Evolutionary conservation across 192 early-diverging fungal species (phyloP).

Genomic region (Thamnidium elegans): DNA sequence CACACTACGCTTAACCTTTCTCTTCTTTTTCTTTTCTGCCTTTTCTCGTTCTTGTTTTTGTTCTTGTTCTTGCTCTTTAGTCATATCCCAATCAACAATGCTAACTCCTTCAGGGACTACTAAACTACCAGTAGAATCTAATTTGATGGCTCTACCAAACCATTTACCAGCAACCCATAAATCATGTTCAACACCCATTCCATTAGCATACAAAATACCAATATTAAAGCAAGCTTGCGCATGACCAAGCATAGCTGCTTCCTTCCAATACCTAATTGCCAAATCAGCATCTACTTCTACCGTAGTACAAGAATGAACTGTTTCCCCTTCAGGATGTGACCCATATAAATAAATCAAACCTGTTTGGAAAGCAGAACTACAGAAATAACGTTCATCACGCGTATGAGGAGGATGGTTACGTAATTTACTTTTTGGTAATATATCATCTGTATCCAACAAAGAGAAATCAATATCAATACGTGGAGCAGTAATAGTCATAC

Average conservation of each 20-base stretch:
- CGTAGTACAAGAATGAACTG: conserved; percentile 12
- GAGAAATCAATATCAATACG: conserved; percentile 34
- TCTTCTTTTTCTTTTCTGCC: conserved; percentile 22
- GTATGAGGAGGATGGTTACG: conserved; percentile 33
- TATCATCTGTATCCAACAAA: conserved; percentile 5
- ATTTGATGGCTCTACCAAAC: conserved; percentile 35
- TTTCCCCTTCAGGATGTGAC: conserved; percentile 27
- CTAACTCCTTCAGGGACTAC: conserved; percentile 26
- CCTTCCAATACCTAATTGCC: conserved; percentile 37
- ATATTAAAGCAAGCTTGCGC: conserved; percentile 39
- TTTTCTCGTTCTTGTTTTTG: conserved; percentile 2
- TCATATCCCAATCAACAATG: conserved; percentile 32
- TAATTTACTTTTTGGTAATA: conserved; percentile 11
- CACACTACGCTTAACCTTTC: conserved; percentile 1
- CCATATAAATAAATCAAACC: conserved; percentile 39
- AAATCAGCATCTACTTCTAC: conserved; percentile 28
- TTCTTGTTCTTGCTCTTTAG: neutral
- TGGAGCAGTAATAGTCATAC: conserved; percentile 34
- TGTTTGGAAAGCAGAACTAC: conserved; percentile 37
- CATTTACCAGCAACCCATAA: conserved; percentile 30
- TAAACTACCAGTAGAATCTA: conserved; percentile 32
- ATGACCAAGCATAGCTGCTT: conserved; percentile 35
- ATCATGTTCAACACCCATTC: conserved; percentile 34
- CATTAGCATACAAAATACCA: conserved; percentile 35
- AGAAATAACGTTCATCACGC: conserved; percentile 33